Base-by-base conservation (phyloP, 2,329 filamentous ascomycete genomes). In the Curvularia eragrostidis region DNA sequence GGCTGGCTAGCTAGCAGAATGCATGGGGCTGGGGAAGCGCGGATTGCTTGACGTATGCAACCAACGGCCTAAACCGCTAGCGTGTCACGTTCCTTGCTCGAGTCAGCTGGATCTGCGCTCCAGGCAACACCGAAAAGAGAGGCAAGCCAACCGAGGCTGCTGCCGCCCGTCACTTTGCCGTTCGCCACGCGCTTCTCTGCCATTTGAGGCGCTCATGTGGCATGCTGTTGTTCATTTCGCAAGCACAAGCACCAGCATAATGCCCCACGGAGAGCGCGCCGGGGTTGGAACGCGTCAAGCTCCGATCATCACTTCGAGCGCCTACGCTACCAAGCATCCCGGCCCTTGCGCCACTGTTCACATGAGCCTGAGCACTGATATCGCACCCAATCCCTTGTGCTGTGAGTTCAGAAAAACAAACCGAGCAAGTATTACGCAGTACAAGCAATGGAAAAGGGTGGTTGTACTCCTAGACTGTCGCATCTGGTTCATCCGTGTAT, bases 401-500 rank as follows among this genome's bases (percentile, higher is more conserved):
- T 46, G 24, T 36, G 34, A 18, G 3, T 36, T 18, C 34, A 18
- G 5, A 36, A 36, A 18, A 36, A 34, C 12, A 34, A 36, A 36
- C 6, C 5, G 15, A 36, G 15, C 15, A 36, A 36, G 34, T 18
- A n/a, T n/a, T n/a, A 3, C 6, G 34, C 15, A 36, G 18, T 18
- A 13, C 34, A 32, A 23, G 19, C 32, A 19, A 30, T 12, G 18
- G 30, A n/a, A 43, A 5, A 43, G 42, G 4, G 19, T 10, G 21
- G 15, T 39, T 26, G 23, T 15, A 23, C 7, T 51, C 12, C 64
- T 56, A 73, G 13, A 70, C 65, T 19, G 38, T 54, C 12, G 63
- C 65, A 30, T 62, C 66, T 28, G 69, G 64, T n/a, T 76, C 66
- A 47, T 76, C 74, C 4, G 57, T 68, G 51, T 77, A 77, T 34